Evolutionary conservation across 2,329 filamentous ascomycete genomes (phyloP), one percentile per base, ranked within the genome.

Genomic region (Tolypocladium tundrense): DNA sequence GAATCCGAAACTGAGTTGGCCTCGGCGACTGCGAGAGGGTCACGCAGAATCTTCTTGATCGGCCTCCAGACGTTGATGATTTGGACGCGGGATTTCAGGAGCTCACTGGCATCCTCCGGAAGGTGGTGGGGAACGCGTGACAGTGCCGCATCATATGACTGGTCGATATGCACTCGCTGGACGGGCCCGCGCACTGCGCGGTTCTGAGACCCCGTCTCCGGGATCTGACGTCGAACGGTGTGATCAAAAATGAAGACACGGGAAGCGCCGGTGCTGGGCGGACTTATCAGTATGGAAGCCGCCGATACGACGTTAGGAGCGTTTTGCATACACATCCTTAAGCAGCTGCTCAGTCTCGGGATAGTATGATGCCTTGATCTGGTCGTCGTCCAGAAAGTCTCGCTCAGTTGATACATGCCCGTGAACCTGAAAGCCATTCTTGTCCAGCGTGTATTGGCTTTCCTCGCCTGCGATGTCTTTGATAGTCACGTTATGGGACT

Each of bases 301-400:
- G 33, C 33, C 33, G 33, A 35, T 35, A 10, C 10, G 9, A 35
- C 7, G 10, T 35, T 9, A 11, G 33, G 33, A 10, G 33, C 33
- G 33, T 35, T 35, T 10, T 35, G 33, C 73, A 61, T 68, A 66
- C 86, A 68, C 79, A 4, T 84, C 80, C 58, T 86, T 86, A 0
- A 91, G 69, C 24, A 91, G 69, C 54, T 83, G 72, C 67, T 90
- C 85, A 3, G 88, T 83, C 68, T 91, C 88, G 0, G 86, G 80
- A 70, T 92, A 92, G 72, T 91, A 92, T 7, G 75, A 4, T 33
- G 74, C 66, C 67, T 84, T 80, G 69, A 92, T 86, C 39, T 78
- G 76, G 1, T 79, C 80, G 55, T 88, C 84, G 62, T 87, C 80
- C 1, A 63, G 2, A 57, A 76, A 76, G 35, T 72, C 67, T 59